Evolutionary conservation across 2,329 filamentous ascomycete genomes (phyloP).

Genomic region (Aspergillus sp.): DNA sequence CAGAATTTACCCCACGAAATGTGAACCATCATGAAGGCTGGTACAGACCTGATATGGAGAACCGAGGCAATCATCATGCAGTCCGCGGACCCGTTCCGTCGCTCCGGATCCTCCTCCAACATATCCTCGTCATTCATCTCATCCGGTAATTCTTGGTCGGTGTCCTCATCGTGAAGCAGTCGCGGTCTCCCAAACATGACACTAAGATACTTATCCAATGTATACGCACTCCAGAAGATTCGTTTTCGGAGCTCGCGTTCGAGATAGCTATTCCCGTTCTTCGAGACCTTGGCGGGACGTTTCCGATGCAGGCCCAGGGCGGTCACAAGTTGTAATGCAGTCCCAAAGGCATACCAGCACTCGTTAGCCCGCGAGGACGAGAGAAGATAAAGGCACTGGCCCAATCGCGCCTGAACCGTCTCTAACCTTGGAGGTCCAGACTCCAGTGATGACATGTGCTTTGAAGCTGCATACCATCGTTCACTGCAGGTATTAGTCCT

Average conservation of each 20-base stretch:
- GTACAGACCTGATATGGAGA: conserved; percentile 34
- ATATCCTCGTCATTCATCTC: conserved; percentile 59
- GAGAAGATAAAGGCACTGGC: conserved; percentile 60
- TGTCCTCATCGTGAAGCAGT: conserved; percentile 62
- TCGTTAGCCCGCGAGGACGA: conserved; percentile 60
- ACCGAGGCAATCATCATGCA: conserved; percentile 42
- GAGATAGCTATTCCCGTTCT: conserved; percentile 30
- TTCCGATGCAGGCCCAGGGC: conserved; percentile 42
- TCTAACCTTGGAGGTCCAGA: conserved; percentile 55
- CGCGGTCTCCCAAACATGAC: conserved; percentile 63
- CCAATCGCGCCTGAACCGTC: conserved; percentile 57
- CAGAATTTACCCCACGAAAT: conserved; percentile 1
- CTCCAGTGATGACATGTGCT: conserved; percentile 42
- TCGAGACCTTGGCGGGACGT: conserved; percentile 25
- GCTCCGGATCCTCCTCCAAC: conserved; percentile 40
- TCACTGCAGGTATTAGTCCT: conserved; percentile 24
- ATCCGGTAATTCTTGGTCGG: conserved; percentile 60
- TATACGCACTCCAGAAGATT: conserved; percentile 64
- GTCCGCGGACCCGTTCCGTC: conserved; percentile 34
- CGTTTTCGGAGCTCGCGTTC: conserved; percentile 55
- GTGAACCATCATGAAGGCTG: neutral
- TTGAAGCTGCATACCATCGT: conserved; percentile 39
- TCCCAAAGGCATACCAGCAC: conserved; percentile 62
- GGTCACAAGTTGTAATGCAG: conserved; percentile 54
- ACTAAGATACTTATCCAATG: conserved; percentile 62